Conservation (phyloP, 495 filamentous ascomycete genomes). For the Poronia punctata region DNA sequence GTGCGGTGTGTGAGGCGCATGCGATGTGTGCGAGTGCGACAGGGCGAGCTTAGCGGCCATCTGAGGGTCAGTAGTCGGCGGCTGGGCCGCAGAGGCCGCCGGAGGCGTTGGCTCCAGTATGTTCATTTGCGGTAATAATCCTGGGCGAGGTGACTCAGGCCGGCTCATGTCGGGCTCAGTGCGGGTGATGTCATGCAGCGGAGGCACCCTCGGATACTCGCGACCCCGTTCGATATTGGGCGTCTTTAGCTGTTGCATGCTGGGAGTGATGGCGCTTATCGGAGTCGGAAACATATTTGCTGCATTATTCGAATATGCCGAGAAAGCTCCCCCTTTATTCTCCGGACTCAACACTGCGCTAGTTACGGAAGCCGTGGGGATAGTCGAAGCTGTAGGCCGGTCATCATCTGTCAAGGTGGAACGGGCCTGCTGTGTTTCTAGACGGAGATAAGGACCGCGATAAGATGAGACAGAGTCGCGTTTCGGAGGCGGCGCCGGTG, state of each 20-base stretch:
- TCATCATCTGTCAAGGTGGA: conserved; percentile 43
- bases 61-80: conserved; percentile 39
- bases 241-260: conserved; percentile 41
- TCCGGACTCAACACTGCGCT: conserved; percentile 44
- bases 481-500: conserved; percentile 27
- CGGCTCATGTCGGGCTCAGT: conserved; percentile 32
- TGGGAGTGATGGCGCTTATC: conserved; percentile 41
- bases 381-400: conserved; percentile 39
- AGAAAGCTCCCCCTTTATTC: conserved; percentile 47
- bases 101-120: conserved; percentile 38
- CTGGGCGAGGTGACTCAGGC: conserved; percentile 24
- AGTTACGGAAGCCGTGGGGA: conserved; percentile 34
- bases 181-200: conserved; percentile 46
- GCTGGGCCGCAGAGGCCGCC: conserved; percentile 25
- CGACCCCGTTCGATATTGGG: conserved; percentile 32
- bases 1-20: no score
- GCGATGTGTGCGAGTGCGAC: no score
- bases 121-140: conserved; percentile 34
- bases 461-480: conserved; percentile 45
- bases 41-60: conserved; percentile 55
- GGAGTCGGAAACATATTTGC: conserved; percentile 46
- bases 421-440: conserved; percentile 49
- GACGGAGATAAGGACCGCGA: conserved; percentile 46
- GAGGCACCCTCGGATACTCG: conserved; percentile 48
- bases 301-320: conserved; percentile 33